Evolutionary conservation across 176 grass and related monocot species (phyloP).

Genomic region (Zea mays): DNA sequence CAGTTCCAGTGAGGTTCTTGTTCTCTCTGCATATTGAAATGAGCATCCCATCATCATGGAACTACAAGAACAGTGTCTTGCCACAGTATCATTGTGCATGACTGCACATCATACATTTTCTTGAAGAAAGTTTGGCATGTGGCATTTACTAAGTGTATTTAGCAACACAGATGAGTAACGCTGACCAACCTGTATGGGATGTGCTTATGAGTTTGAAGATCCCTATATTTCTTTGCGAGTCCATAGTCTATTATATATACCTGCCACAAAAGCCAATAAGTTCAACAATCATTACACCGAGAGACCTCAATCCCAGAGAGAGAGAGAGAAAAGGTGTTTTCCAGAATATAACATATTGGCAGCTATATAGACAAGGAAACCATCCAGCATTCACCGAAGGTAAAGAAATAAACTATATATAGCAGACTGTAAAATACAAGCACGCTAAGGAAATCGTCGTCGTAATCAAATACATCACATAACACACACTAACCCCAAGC

Average conservation of each 20-base stretch:
- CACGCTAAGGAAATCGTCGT: not conserved
- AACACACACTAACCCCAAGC: not conserved
- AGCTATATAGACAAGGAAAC: not conserved
- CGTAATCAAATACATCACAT: not conserved
- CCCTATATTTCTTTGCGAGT: conserved; percentile 73
- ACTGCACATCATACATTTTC: not conserved
- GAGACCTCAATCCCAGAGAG: not conserved
- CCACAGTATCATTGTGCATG: not conserved
- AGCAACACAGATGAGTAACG: not conserved
- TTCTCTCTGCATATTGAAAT: conserved; percentile 63
- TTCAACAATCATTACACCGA: not conserved
- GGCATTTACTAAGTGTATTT: not conserved
- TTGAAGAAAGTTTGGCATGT: not conserved
- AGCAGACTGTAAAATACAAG: not conserved
- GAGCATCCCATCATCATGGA: conserved; percentile 23
- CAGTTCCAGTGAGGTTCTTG: conserved; percentile 84
- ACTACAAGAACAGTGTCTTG: not conserved
- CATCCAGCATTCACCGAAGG: not conserved
- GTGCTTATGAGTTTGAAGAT: conserved; percentile 80
- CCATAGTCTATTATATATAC: conserved; percentile 90
- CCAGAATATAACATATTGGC: not conserved
- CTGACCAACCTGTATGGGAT: conserved; percentile 68
- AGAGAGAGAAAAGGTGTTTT: not conserved
- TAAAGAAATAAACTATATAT: not conserved
- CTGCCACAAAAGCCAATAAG: conserved; percentile 34